Base-by-base conservation (phyloP, 768 basidiomycete species). In the Lentinula raphanica region DNA sequence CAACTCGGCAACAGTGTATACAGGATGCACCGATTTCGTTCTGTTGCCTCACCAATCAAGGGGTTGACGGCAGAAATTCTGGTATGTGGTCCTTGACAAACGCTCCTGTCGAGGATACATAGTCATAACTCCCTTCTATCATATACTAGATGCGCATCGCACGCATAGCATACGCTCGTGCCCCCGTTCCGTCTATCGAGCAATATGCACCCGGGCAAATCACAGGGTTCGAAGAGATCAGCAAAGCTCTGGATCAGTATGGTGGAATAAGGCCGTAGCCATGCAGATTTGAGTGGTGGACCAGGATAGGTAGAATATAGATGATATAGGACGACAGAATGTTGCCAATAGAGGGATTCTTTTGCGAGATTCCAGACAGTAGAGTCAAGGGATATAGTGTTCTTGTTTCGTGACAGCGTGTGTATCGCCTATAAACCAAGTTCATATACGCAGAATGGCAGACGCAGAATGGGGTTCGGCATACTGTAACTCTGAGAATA, bases 21-120 rank as follows among this genome's bases (percentile, higher is more conserved):
- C 63, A 82, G 94, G 17, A 86, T 92, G 83, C 91, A 95, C 66
- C 85, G 93, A 7, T 87, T 96, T 64, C 81, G 90, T 35, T 86
- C 87, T 2, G 77, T 77, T 0, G 87, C 87, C 0, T 92, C 92
- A 17, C 85, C 92, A 0, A 79, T 95, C 58, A 92, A 92, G 68
- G 93, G 93, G 0, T 69, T 95, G 2, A 94, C 92, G 1, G 78
- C 90, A 1, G 88, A 92, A 62, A 89, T 95, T 13, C 72, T 95
- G 53, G 91, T 92, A 62, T 59, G 86, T 59, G 11, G 6, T n/a
- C 45, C 12, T 7, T 46, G 7, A 17, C 42, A 44, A 36, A 15
- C 1, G 17, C 19, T 44, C 5, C 42, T 8, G 7, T 44, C 42
- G n/a, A n/a, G n/a, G n/a, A n/a, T n/a, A n/a, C n/a, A n/a, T n/a